Evolutionary conservation across 225 moss, liverwort and hornwort species (phyloP), one percentile per base, ranked within the genome.

Genomic region (Pseudoscleropodium purum): DNA sequence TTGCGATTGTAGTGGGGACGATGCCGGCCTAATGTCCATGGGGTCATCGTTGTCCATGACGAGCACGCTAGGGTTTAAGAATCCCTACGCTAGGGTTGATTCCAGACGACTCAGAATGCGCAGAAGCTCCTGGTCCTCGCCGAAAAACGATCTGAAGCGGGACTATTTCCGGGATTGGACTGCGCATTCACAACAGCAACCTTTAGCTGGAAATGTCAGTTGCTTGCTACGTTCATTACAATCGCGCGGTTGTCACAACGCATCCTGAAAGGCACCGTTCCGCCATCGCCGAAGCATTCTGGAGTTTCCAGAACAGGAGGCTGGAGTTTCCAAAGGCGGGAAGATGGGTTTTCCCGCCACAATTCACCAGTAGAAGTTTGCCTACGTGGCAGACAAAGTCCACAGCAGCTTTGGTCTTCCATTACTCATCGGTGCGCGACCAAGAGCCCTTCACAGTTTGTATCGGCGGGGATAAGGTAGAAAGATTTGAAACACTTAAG

Each of bases 31-130:
- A 43, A 25, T 73, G 86, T 85, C 93, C 86, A 90, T 84, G 21
- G 85, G 61, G 39, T 90, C 91, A 36, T 91, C 91, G 87, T 91
- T 91, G 39, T 90, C 90, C 93, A 93, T 93, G 67, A 56, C 47
- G 60, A 29, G 49, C 75, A 49, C n/a, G 81, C 43, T 82, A 91
- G 85, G 79, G 87, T 30, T 82, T 56, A 74, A 75, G 25, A 25
- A 88, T 65, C 34, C 19, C 75, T 17, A 49, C 64, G 15, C 36
- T 89, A 92, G 92, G 92, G 92, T 89, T 84, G 37, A 65, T 79
- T 63, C 52, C 51, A 51, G 62, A 21, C n/a, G 33, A 36, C 29
- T n/a, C 45, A 11, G 62, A 75, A 66, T 37, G 87, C 36, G 33
- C 54, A 62, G 45, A 79, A 34, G 59, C 79, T 86, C 69, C 37